Evolutionary conservation across 352 stramenopile species (phyloP), one percentile per base, ranked within the genome.

Genomic region (Pythium folliculosum): DNA sequence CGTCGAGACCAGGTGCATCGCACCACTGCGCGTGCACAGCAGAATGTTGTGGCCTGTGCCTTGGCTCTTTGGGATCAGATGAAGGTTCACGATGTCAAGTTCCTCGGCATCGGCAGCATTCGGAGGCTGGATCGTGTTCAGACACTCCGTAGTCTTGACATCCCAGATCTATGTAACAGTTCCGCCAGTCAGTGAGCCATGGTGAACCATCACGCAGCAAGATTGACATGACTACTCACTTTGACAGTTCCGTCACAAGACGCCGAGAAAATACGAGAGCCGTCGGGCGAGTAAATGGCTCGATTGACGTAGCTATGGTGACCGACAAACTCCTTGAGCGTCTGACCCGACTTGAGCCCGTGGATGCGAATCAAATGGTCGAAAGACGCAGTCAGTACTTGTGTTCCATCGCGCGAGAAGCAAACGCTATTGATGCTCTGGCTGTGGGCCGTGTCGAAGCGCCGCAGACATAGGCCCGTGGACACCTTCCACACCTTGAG

Each of bases 401-500:
- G 92, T 13, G 90, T 92, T 49, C 88, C 89, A 66, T 98, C 91
- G 5, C 81, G 78, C n/a, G 89, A 97, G 63, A 98, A 98, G 43
- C 76, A 66, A 53, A 98, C 77, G 65, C 86, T 96, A 37, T 91
- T 90, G 27, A 98, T 84, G 37, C 83, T 82, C 10, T 91, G 67
- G 48, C 65, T 77, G 67, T 97, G 88, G 4, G 92, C 90, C 50
- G 84, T 80, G 65, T 96, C 83, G 69, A 98, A 96, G 56, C 92
- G 86, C 37, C 93, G 84, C 12, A 98, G 70, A 73, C 94, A 98
- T 27, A 92, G 82, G 2, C 96, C 96, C 5, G 83, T 96, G 0
- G 81, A 72, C 23, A 98, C 65, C 47, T 97, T 97, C 94, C 94
- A 99, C 27, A 99, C 84, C 66, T 97, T 97, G 10, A 98, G 70